Evolutionary conservation across 169 alveolate species (phyloP), one percentile per base, ranked within the genome.

Genomic region (Plasmodium vivax): DNA sequence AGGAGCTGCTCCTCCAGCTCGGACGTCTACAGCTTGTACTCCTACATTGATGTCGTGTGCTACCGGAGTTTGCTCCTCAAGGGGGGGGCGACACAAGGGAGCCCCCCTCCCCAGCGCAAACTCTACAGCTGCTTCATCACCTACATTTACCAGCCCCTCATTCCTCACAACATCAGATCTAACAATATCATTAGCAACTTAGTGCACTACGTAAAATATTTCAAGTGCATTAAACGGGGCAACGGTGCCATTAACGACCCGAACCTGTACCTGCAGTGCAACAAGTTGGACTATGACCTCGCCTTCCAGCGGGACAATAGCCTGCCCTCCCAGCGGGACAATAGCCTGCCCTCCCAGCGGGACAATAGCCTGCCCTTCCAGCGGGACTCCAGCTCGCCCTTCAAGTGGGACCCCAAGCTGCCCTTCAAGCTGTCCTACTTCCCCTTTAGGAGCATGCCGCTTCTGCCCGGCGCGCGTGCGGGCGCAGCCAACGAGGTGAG

Each of bases 81-180:
- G 45, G 79, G 68, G 27, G 72, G 75, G 0, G 0, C 75, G 3
- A 19, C 36, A 27, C 0, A 62, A 19, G 75, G 36, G 9, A 36
- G 14, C 38, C 5, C 30, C 27, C 3, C 34, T 3, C 34, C 80
- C 30, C 5, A n/a, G 5, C 27, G 93, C 27, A 90, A 90, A 51
- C 43, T 90, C 4, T 90, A 80, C 30, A 90, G 34, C 23, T 90
- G 94, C 47, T 90, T 79, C 79, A 90, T 90, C 2, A 23, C 27
- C 23, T 68, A 90, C 5, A 62, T 90, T 19, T 90, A 73, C 34
- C 94, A 90, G 72, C 94, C 94, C 5, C 14, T 90, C 34, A 90
- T 90, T 3, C 91, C 94, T 0, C 94, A 90, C 43, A 90, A 90
- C 41, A 80, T 90, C 3, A 36, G 94, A 79, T 90, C 94, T 16